Evolutionary conservation across 2,329 filamentous ascomycete genomes (phyloP).

Genomic region (Berkeleyomyces basicola): DNA sequence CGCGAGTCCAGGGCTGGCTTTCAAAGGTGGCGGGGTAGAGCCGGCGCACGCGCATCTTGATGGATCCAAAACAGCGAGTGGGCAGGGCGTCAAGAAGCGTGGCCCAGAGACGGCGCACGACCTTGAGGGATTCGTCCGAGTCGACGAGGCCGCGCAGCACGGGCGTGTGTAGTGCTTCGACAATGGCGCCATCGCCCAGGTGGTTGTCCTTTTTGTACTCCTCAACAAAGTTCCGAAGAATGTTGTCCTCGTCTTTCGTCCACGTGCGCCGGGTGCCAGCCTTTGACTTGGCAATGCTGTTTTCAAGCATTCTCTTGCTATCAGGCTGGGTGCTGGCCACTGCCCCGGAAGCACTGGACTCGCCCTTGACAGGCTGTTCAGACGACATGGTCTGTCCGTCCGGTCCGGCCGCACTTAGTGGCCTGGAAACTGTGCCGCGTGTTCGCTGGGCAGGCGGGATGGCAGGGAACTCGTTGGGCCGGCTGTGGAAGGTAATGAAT

Average conservation of each 20-base stretch:
- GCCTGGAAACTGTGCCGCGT: not conserved
- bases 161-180: conserved; percentile 8
- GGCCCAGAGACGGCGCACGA: conserved; percentile 4
- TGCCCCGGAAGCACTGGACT: not conserved
- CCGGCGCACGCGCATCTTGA: conserved; percentile 3
- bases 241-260: conserved; percentile 3
- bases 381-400: not conserved
- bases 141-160: conserved; percentile 9
- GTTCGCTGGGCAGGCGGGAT: not conserved
- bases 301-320: not conserved
- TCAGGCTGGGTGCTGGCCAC: not conserved
- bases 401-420: not conserved
- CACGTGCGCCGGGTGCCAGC: not conserved
- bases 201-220: conserved; percentile 1
- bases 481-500: not conserved
- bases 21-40: conserved; percentile 3
- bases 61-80: conserved; percentile 2
- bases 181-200: not conserved
- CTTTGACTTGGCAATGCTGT: not conserved
- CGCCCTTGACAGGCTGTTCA: not conserved
- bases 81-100: conserved; percentile 3
- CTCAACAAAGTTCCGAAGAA: not conserved
- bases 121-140: not conserved
- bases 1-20: conserved; percentile 1
- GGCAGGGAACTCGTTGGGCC: not conserved